Evolutionary conservation across 257 asterid species (phyloP).

Genomic region (Handroanthus guayacan): DNA sequence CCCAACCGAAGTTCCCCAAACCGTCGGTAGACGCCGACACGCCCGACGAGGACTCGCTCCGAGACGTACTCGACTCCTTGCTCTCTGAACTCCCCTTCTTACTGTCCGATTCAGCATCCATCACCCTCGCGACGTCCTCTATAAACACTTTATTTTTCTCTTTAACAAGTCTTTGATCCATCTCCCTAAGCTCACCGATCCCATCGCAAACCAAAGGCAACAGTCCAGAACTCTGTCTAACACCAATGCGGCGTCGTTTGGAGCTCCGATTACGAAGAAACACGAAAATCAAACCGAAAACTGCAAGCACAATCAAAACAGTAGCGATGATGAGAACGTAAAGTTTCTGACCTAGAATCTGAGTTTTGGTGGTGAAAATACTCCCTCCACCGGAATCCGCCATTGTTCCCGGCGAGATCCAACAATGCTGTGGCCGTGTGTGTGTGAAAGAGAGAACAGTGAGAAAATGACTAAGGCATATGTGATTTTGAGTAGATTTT

Average conservation of each 20-base stretch:
- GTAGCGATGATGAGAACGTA: slow-evolving; percentile 66
- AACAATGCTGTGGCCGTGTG: not conserved
- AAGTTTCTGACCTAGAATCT: slow-evolving; percentile 74
- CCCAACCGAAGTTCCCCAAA: slow-evolving; percentile 73
- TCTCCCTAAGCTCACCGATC: slow-evolving; percentile 36
- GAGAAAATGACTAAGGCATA: slow-evolving; percentile 17
- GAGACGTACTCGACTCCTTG: slow-evolving; percentile 73
- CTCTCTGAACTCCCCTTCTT: slow-evolving; percentile 73
- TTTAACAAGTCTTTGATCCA: slow-evolving; percentile 47
- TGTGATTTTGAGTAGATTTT: slow-evolving; percentile 21
- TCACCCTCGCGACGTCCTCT: slow-evolving; percentile 48
- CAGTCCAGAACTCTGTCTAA: slow-evolving; percentile 54
- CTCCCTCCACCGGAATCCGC: slow-evolving; percentile 47
- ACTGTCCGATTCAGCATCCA: slow-evolving; percentile 46
- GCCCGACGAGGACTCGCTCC: slow-evolving; percentile 78
- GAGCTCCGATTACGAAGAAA: slow-evolving; percentile 55
- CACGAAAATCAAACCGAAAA: slow-evolving; percentile 51
- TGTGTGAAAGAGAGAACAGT: not conserved
- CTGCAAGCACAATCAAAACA: slow-evolving; percentile 47
- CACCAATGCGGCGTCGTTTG: slow-evolving; percentile 49
- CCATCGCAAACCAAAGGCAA: slow-evolving; percentile 65
- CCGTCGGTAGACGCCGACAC: slow-evolving; percentile 71
- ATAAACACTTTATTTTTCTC: slow-evolving; percentile 51
- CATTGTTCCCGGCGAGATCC: slow-evolving; percentile 55
- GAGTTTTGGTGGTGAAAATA: slow-evolving; percentile 61